Evolutionary conservation across 176 grass and related monocot genomes (phyloP).

Genomic region (sorghum (Sorghum bicolor)): Sorghum_bicolor_NCBIv3 NC_012875.2:43232001-43232500

Average conservation of each 20-base stretch:
- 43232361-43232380: not conserved
- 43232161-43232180: no score
- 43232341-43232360: not conserved
- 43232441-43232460: no score
- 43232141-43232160: no score
- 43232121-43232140: not conserved
- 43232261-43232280: not conserved
- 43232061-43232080: not conserved
- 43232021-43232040: slow-evolving; percentile 47
- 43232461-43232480: not conserved
- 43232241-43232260: no score
- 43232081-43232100: not conserved
- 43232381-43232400: not conserved
- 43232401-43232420: not conserved
- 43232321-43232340: not conserved
- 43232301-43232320: not conserved
- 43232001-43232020: slow-evolving; percentile 16
- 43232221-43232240: no score
- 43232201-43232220: no score
- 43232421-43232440: not conserved
- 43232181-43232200: no score
- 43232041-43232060: not conserved
- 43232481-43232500: not conserved
- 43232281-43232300: not conserved
- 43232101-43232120: not conserved